Base-by-base conservation (phyloP, 495 filamentous ascomycete species). In the Haplographium delicatum region DNA sequence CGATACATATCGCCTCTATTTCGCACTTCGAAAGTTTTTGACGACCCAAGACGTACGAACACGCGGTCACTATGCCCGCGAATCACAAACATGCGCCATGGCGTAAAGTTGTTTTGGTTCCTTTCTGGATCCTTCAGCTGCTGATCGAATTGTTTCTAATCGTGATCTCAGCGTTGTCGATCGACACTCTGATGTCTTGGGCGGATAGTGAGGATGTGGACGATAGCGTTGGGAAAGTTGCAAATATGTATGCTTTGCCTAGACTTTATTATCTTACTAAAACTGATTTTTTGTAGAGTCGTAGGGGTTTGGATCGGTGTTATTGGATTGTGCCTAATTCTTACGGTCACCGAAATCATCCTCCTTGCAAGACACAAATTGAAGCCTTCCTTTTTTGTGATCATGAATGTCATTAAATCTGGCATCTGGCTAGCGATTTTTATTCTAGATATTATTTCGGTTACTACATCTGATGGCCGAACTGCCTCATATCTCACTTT, bases 121-220 rank as follows among this genome's bases (percentile, higher is more conserved):
- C 67, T n/a, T 62, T 65, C 50, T 68, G 65, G 65, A 42, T 44
- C 6, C 15, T 64, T 19, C 62, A 70, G 22, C 13, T 68, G 2
- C 19, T 55, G 11, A 47, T 61, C 20, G 31, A 54, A 37, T 11
- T 52, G 33, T 22, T 53, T 9, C 46, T 62, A 25, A 54, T 62
- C 10, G 46, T 41, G 4, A 20, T 52, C 9, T 19, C 51, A 13
- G 51, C 11, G 9, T 5, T 45, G 20, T 28, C 51, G 6, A 5
- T 44, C n/a, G 33, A 40, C 9, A 4, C 31, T 42, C 23, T 59
- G 13, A 33, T 47, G 13, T 27, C 0, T 10, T 50, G 27, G 5
- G 10, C 42, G 7, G 26, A 42, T 7, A 31, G 18, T 19, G n/a
- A 26, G 24, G 33, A 19, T 20, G 31, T 26, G 23, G 9, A 54